phyloP scores from a whole-genome alignment of 139 green algal genomes.

The Picochlorum sp. region DNA sequence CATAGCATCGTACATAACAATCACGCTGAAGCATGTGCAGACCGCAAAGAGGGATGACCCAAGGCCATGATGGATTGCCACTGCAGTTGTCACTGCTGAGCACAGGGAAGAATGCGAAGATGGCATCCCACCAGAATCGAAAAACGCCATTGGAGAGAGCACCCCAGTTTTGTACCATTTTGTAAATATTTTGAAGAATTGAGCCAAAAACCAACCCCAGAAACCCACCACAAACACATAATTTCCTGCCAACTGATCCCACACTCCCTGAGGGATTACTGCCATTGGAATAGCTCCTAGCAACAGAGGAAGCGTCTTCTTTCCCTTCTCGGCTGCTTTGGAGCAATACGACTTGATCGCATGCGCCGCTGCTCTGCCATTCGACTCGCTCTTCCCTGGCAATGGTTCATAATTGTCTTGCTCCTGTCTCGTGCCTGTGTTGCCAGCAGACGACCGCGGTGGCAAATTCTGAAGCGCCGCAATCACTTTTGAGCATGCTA shows the following conservation, averaged over 20 bases:
- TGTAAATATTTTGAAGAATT: constrained; percentile 87
- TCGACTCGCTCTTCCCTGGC: too few relatives aligned
- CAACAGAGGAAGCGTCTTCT: background rate
- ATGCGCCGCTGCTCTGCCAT: too few relatives aligned
- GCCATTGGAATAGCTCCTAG: background rate
- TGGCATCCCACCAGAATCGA: constrained; percentile 93
- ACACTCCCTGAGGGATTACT: background rate
- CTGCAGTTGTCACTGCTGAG: constrained; percentile 73
- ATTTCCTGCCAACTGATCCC: constrained; percentile 37
- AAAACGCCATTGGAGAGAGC: constrained; percentile 63
- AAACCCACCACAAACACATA: constrained; percentile 80
- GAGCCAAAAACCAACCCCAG: constrained; percentile 74
- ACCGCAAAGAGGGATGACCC: constrained; percentile 76
- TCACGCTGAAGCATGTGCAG: constrained; percentile 75
- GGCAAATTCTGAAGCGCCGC: too few relatives aligned
- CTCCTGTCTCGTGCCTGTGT: too few relatives aligned
- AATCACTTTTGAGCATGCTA: too few relatives aligned
- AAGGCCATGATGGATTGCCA: constrained; percentile 77
- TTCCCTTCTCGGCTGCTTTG: background rate
- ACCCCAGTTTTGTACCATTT: constrained; percentile 65
- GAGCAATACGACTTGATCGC: too few relatives aligned
- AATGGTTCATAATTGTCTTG: too few relatives aligned
- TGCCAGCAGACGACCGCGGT: too few relatives aligned
- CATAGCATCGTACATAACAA: constrained; percentile 99
- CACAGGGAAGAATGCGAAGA: constrained; percentile 92